Conservation (phyloP, 2,329 filamentous ascomycete species). For the Cladosporium colombiae region DNA sequence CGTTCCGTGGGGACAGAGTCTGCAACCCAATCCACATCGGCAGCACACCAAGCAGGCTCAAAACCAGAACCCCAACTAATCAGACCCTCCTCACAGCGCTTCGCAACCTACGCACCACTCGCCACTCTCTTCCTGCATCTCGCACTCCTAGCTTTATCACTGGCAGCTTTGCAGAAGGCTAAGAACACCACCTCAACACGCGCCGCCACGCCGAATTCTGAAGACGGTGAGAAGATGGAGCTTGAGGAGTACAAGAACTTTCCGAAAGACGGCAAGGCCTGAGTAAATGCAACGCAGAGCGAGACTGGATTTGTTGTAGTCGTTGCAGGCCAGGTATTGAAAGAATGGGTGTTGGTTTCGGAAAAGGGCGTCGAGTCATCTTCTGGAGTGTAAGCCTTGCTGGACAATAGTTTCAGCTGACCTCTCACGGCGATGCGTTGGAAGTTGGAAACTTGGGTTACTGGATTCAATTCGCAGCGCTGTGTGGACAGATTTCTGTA, state of each 20-base stretch:
- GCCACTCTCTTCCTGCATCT: conserved; percentile 44
- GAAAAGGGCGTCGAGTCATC: neutral
- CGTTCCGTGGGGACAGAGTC: neutral
- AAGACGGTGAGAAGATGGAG: conserved; percentile 18
- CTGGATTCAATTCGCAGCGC: neutral
- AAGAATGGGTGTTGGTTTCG: neutral
- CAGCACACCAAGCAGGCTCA: neutral
- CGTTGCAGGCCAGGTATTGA: neutral
- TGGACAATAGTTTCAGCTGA: neutral
- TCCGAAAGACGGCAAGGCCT: neutral
- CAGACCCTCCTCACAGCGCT: conserved; percentile 35
- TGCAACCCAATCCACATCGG: neutral
- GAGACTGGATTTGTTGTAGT: neutral
- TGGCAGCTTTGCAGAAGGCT: neutral
- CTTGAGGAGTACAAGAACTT: conserved; percentile 11
- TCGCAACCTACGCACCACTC: conserved; percentile 48
- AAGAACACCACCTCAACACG: neutral
- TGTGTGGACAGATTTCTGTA: neutral
- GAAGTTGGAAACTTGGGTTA: neutral
- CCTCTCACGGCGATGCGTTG: neutral
- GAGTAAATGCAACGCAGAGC: neutral
- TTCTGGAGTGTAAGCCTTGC: neutral
- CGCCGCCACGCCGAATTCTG: neutral
- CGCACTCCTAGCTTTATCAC: conserved; percentile 24
- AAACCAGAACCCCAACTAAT: neutral